A percentile compares a stretch with the other conserved stretches of the same genome.
Conservation (phyloP, 352 stramenopile species). For the Pythium grandisporangium region DNA sequence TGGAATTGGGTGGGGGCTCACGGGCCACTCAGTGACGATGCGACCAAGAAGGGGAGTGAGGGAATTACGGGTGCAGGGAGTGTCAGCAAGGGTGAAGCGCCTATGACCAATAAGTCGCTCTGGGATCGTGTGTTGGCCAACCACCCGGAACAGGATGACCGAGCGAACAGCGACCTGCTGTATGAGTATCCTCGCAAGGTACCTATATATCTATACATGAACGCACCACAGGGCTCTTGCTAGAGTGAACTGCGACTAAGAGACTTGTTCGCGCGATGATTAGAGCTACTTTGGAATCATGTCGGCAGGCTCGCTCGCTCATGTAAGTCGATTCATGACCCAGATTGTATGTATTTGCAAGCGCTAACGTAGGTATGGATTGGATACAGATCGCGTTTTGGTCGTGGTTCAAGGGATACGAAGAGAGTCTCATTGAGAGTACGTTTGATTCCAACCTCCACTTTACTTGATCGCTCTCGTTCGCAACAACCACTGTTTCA, state of each 20-base stretch:
- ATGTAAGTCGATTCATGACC: slow-evolving; percentile 41
- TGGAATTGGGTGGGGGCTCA: too few species aligned
- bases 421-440: slow-evolving; percentile 79
- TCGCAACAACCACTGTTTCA: too few species aligned
- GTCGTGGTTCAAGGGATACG: slow-evolving; percentile 85
- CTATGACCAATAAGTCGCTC: slow-evolving; percentile 59
- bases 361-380: too few species aligned
- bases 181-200: slow-evolving; percentile 84
- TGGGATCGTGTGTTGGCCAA: slow-evolving; percentile 60
- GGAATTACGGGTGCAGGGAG: too few species aligned
- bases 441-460: too few species aligned
- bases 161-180: slow-evolving; percentile 56
- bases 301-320: slow-evolving; percentile 64
- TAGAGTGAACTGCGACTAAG: too few species aligned
- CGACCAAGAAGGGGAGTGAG: slow-evolving; percentile 18
- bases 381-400: slow-evolving; percentile 77
- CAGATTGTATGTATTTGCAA: neutral
- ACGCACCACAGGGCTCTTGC: too few species aligned
- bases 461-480: too few species aligned
- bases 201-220: too few species aligned
- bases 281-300: slow-evolving; percentile 78
- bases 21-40: too few species aligned
- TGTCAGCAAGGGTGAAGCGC: slow-evolving; percentile 25
- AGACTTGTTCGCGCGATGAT: too few species aligned
- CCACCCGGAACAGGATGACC: slow-evolving; percentile 37